Conservation (phyloP, 2,329 filamentous ascomycete species). For the Rasamsonia emersonii region DNA sequence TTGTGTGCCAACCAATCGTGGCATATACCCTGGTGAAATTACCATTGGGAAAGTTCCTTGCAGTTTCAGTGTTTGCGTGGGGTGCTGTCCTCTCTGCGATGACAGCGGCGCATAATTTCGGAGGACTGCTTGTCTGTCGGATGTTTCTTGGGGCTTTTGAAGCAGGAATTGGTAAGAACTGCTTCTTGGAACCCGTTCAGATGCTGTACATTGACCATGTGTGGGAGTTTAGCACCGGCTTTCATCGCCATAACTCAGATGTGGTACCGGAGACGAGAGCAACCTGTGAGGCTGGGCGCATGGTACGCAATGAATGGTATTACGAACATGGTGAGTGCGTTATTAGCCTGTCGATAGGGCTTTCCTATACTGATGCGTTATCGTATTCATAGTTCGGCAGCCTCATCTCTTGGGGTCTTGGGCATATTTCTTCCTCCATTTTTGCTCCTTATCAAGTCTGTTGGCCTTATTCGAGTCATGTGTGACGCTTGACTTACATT, state of each 20-base stretch:
- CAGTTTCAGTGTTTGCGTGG: constrained; percentile 44
- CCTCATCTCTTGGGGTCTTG: constrained; percentile 45
- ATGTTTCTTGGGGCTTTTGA: constrained; percentile 54
- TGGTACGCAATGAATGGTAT: constrained; percentile 52
- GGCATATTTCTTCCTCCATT: constrained; percentile 37
- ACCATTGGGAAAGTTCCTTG: constrained; percentile 53
- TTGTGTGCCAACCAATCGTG: constrained; percentile 45
- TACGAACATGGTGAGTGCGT: constrained; percentile 38
- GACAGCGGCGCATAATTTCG: constrained; percentile 45
- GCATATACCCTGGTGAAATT: constrained; percentile 51
- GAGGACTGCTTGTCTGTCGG: constrained; percentile 42
- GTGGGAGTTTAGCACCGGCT: constrained; percentile 33
- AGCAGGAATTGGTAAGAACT: constrained; percentile 27
- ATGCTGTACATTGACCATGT: neutral
- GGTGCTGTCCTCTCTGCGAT: constrained; percentile 44
- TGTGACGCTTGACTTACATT: constrained; percentile 1
- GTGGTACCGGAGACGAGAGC: constrained; percentile 47
- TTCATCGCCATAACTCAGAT: constrained; percentile 47
- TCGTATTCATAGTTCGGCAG: constrained; percentile 35
- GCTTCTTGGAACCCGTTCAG: too few species aligned
- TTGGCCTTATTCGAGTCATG: neutral
- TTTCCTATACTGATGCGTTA: neutral
- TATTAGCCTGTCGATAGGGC: neutral
- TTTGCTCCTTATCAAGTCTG: constrained; percentile 45
- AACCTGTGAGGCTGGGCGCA: constrained; percentile 42